Evolutionary conservation across 768 basidiomycete genomes (phyloP), one percentile per base, ranked within the genome.

Genomic region (Lentinula lateritia): DNA sequence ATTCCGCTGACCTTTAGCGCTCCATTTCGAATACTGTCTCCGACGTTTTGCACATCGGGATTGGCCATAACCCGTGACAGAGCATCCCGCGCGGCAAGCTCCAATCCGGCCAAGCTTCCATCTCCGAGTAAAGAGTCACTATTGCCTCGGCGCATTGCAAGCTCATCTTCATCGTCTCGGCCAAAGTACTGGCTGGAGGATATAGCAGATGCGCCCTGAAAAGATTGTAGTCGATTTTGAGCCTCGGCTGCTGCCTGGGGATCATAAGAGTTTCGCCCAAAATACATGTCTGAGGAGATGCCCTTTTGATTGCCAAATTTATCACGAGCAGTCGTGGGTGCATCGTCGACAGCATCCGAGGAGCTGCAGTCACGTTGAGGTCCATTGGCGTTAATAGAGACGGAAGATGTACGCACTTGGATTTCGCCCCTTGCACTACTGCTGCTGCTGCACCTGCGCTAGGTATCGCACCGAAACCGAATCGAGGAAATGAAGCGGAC

Each of bases 241-340:
- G 95, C 95, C 74, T 98, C 94, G 50, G 79, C 74, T 45, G 83
- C 68, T 3, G 85, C 80, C 41, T 72, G 68, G 1, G 92, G 85
- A 70, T 98, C 95, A 75, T 97, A 98, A 20, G 86, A 73, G 53
- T 90, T 90, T 45, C 96, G 84, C 23, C 89, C 93, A 71, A 98
- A 98, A 79, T 89, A 98, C 92, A 95, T 94, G 70, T 98, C 97
- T 3, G 94, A 96, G 5, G 95, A 98, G 72, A 99, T 99, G 58
- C 85, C 94, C 71, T 98, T 99, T 72, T 98, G 97, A 62, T 69
- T 73, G 2, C 93, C 92, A 72, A 98, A 99, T 67, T 92, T 93
- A 7, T 95, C 90, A 61, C 95, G 86, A 1, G 97, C 96, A 16
- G 83, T 84, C 5, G 86, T 94, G 0, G 87, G 86, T 32, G 86